Evolutionary conservation across 805 yeast genomes (phyloP).

Genomic region (Ogataea trehalophila): DNA sequence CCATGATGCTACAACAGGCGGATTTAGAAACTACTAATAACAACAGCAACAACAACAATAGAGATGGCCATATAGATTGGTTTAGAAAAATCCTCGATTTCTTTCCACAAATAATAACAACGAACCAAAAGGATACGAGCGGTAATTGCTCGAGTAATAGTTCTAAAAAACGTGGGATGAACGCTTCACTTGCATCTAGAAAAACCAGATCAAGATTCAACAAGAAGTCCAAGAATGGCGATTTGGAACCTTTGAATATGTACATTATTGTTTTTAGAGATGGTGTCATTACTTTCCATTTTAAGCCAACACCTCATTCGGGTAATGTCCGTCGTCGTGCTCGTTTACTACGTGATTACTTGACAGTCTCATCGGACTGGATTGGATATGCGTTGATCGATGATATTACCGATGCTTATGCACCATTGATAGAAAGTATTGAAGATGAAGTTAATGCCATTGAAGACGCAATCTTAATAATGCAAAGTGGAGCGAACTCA

Average conservation of each 20-base stretch:
- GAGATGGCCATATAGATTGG: constrained; percentile 3
- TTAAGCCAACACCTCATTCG: constrained; percentile 93
- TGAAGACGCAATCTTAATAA: constrained; percentile 81
- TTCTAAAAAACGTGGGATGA: neutral
- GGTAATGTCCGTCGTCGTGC: constrained; percentile 93
- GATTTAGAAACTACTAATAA: constrained; percentile 16
- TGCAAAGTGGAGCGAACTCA: constrained; percentile 66
- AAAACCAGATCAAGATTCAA: constrained; percentile 8
- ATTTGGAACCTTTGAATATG: constrained; percentile 84
- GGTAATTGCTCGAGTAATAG: neutral
- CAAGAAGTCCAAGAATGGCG: constrained; percentile 36
- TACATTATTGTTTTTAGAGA: constrained; percentile 87
- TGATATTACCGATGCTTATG: constrained; percentile 96
- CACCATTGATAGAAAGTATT: constrained; percentile 90
- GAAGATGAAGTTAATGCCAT: constrained; percentile 94
- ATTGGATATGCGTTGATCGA: constrained; percentile 94
- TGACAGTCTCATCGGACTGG: constrained; percentile 94
- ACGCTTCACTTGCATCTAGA: constrained; percentile 18
- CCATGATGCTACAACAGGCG: neutral
- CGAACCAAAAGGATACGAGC: neutral
- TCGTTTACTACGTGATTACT: constrained; percentile 76
- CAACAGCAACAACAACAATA: constrained; percentile 7
- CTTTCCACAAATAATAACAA: constrained; percentile 1
- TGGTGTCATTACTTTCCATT: constrained; percentile 91
- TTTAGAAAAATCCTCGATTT: constrained; percentile 8